phyloP scores from a whole-genome alignment of 192 early-diverging fungal genomes.

The Coemansia sp. region DNA sequence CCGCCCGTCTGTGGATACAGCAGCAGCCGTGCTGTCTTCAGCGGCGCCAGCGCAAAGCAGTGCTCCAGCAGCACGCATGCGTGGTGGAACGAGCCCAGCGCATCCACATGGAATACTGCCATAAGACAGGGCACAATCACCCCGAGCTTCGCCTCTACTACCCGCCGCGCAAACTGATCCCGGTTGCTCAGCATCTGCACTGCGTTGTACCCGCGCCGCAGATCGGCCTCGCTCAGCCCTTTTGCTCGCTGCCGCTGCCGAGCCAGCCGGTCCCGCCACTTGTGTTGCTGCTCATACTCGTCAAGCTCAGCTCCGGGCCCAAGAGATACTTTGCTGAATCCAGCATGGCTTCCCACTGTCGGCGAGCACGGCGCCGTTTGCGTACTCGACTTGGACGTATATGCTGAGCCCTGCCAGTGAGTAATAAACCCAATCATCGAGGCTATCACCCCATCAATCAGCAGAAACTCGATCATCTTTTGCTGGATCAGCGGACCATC shows the following conservation, averaged over 20 bases:
- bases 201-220: conserved; percentile 48
- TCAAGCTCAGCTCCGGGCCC: conserved; percentile 15
- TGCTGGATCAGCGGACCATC: conserved; percentile 49
- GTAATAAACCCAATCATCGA: conserved; percentile 51
- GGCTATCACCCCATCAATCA: conserved; percentile 53
- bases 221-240: conserved; percentile 36
- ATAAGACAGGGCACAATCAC: conserved; percentile 48
- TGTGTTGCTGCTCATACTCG: conserved; percentile 36
- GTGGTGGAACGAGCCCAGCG: conserved; percentile 53
- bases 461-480: conserved; percentile 55
- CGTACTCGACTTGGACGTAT: conserved; percentile 24
- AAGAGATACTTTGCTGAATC: not conserved
- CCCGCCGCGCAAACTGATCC: conserved; percentile 33
- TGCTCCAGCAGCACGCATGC: conserved; percentile 49
- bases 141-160: conserved; percentile 45
- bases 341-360: conserved; percentile 1
- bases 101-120: conserved; percentile 51
- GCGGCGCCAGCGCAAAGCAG: conserved; percentile 43
- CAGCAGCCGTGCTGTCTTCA: conserved; percentile 38
- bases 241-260: conserved; percentile 38
- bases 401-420: conserved; percentile 43
- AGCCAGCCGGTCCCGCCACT: conserved; percentile 36
- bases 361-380: conserved; percentile 46
- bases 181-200: conserved; percentile 43
- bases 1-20: conserved; percentile 50